These are phyloP conservation scores for Choanephora cucurbitarum DNA, from an alignment of 371 early-diverging fungal species.

Conservation along the genomic window DNA sequence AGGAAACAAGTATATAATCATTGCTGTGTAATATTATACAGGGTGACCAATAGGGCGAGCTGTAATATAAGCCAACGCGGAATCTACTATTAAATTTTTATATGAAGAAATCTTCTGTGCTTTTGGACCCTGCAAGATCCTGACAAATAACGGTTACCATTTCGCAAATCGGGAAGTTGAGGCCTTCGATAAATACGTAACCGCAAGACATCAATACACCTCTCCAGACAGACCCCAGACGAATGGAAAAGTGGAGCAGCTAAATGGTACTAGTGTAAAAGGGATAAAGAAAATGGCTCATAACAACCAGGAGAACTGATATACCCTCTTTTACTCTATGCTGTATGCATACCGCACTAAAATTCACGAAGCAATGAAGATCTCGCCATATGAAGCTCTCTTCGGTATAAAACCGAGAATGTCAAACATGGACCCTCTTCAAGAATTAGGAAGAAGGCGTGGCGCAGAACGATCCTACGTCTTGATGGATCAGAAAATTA, in stretches of 20 bases:
- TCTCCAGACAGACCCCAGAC: too few relatives aligned
- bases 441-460: not conserved
- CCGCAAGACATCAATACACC: too few relatives aligned
- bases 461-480: not conserved
- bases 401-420: too few relatives aligned
- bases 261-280: too few relatives aligned
- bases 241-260: too few relatives aligned
- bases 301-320: too few relatives aligned
- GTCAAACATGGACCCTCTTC: not conserved
- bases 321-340: not conserved
- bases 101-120: slow-evolving; percentile 32
- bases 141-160: too few relatives aligned
- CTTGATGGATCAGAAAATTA: too few relatives aligned
- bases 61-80: slow-evolving; percentile 21
- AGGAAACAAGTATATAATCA: slow-evolving; percentile 44
- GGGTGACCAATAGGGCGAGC: slow-evolving; percentile 44
- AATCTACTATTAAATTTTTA: slow-evolving; percentile 32
- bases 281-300: too few relatives aligned
- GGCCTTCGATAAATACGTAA: too few relatives aligned
- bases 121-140: not conserved
- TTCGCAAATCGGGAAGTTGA: too few relatives aligned
- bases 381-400: slow-evolving; percentile 8
- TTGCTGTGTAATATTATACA: slow-evolving; percentile 45
- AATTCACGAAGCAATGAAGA: not conserved
- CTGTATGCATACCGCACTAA: slow-evolving; percentile 12